Percentiles rank a stretch among this genome's conserved stretches.
Conservation (phyloP, 805 yeast genomes). For the Nakazawaea wickerhamii region DNA sequence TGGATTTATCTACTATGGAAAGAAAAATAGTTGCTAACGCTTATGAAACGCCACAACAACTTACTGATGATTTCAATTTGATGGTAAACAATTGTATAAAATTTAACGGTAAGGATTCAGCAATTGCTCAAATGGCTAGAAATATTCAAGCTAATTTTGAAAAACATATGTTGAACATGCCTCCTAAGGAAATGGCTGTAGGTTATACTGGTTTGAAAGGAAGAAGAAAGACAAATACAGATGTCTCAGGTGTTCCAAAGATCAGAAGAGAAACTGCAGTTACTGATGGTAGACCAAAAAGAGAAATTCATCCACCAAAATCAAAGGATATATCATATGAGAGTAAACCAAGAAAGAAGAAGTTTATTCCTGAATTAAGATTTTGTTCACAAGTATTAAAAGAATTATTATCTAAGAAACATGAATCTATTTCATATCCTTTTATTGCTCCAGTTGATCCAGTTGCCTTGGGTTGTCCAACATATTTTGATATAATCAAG, state of each 20-base stretch:
- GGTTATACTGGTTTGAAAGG: constrained; percentile 23
- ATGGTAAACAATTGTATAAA: constrained; percentile 79
- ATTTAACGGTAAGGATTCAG: constrained; percentile 81
- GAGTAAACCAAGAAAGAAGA: constrained; percentile 85
- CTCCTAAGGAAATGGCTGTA: constrained; percentile 48
- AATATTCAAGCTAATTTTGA: constrained; percentile 89
- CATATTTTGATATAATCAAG: constrained; percentile 79
- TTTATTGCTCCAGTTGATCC: constrained; percentile 94
- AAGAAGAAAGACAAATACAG: constrained; percentile 26
- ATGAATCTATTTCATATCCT: constrained; percentile 81
- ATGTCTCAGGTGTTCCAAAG: constrained; percentile 47
- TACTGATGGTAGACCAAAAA: constrained; percentile 79
- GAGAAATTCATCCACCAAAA: constrained; percentile 95
- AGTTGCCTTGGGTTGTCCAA: constrained; percentile 87
- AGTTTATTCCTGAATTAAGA: constrained; percentile 81
- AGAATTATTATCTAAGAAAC: constrained; percentile 79
- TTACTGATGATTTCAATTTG: constrained; percentile 72
- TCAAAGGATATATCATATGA: constrained; percentile 92
- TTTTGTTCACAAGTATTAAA: constrained; percentile 78
- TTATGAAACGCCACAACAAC: constrained; percentile 63
- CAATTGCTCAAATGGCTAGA: constrained; percentile 87
- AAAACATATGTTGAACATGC: constrained; percentile 89
- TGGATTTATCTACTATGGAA: constrained; percentile 92
- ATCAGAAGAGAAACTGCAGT: constrained; percentile 67
- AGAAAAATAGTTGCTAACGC: constrained; percentile 65